Percentiles rank a stretch among this genome's conserved stretches.
Conservation (phyloP, 2,329 filamentous ascomycete genomes). For the Fusarium incarnatum region DNA sequence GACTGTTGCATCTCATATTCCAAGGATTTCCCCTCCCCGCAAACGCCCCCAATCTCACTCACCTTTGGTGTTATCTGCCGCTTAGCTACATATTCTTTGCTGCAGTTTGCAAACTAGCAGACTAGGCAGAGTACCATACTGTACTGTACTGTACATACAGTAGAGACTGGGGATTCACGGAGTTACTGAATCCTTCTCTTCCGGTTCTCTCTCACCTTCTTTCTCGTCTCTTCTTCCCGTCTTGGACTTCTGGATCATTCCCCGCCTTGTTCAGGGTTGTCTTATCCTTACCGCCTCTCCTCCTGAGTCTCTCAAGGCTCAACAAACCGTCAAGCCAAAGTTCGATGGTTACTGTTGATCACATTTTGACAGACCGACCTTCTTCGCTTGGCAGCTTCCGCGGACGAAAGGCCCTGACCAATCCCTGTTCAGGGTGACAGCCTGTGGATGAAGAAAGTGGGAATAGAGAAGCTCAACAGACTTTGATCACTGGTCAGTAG, state of each 20-base stretch:
- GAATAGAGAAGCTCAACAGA: constrained; percentile 23
- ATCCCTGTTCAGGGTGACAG: constrained; percentile 28
- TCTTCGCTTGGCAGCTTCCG: constrained; percentile 25
- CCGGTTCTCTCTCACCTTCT: not conserved
- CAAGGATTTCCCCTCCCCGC: constrained; percentile 27
- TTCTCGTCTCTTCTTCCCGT: constrained; percentile 3
- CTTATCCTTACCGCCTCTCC: constrained; percentile 7
- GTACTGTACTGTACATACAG: too few relatives aligned
- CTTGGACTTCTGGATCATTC: not conserved
- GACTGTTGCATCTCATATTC: constrained; percentile 30
- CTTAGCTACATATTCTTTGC: constrained; percentile 8
- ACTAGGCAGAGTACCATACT: not conserved
- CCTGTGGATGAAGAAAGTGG: constrained; percentile 19
- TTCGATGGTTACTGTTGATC: constrained; percentile 3
- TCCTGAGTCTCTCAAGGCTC: constrained; percentile 1
- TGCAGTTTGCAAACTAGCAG: constrained; percentile 6
- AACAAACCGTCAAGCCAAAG: constrained; percentile 5
- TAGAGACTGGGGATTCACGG: not conserved
- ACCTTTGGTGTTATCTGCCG: constrained; percentile 30
- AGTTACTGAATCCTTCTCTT: not conserved
- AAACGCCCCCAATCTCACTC: constrained; percentile 40
- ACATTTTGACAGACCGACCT: constrained; percentile 28
- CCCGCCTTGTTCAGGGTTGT: not conserved
- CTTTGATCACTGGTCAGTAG: constrained; percentile 1
- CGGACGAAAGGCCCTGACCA: constrained; percentile 29